Conservation (phyloP, 257 asterid species). For the Petunia axillaris region DNA sequence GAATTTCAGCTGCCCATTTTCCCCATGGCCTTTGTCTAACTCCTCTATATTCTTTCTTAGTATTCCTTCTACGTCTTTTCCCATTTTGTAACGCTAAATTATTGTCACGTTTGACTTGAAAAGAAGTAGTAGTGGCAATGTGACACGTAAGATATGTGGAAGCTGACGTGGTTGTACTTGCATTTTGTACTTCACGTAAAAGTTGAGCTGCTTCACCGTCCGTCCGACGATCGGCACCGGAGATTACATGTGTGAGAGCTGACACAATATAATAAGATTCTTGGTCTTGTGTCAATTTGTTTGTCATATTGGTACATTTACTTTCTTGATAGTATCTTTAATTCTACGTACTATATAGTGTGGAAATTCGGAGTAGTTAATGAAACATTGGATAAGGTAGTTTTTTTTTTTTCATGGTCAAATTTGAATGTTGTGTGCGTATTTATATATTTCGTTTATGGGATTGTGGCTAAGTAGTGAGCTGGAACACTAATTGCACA, state of each 20-base stretch:
- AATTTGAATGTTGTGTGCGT: neutral
- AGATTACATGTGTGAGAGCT: conserved; percentile 30
- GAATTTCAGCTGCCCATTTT: conserved; percentile 36
- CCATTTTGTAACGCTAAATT: neutral
- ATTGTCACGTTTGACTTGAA: neutral
- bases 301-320: neutral
- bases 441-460: neutral
- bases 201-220: neutral
- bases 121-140: conserved; percentile 4
- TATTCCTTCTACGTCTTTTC: neutral
- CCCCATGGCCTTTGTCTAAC: conserved; percentile 30
- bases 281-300: neutral
- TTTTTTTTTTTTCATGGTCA: no score
- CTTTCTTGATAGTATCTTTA: neutral
- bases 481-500: neutral
- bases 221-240: neutral
- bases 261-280: conserved; percentile 32
- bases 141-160: neutral
- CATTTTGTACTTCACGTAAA: neutral
- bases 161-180: neutral
- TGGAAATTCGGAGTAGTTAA: neutral
- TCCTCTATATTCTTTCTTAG: conserved; percentile 28
- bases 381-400: neutral
- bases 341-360: neutral
- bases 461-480: neutral